phyloP scores from a whole-genome alignment of 306 rosid species.

The Malus orientalis region DNA sequence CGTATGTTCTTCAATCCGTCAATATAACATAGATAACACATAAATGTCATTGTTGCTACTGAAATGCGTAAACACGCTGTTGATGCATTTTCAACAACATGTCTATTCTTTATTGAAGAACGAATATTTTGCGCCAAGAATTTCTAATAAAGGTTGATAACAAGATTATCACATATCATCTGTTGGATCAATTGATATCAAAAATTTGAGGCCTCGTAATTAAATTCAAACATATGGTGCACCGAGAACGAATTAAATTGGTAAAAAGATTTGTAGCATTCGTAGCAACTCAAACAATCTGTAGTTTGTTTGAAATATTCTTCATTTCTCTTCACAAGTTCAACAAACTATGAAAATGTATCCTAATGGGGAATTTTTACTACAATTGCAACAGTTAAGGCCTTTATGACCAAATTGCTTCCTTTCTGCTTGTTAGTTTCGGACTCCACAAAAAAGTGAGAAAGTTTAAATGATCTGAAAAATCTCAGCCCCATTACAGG shows the following conservation, averaged over 20 bases:
- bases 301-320: background rate
- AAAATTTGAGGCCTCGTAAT: background rate
- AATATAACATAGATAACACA: too few relatives aligned
- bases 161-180: background rate
- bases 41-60: too few relatives aligned
- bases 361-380: background rate
- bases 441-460: conserved; percentile 11
- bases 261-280: background rate
- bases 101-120: background rate
- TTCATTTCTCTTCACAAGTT: background rate
- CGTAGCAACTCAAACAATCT: background rate
- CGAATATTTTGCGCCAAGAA: too few relatives aligned
- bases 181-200: background rate
- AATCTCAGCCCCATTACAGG: background rate
- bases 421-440: conserved; percentile 18
- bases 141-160: background rate
- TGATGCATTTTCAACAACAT: background rate
- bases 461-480: background rate
- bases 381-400: background rate
- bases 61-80: too few relatives aligned
- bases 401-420: background rate
- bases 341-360: background rate
- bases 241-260: background rate
- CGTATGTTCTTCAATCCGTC: too few relatives aligned
- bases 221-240: background rate